Evolutionary conservation across 306 rosid species (phyloP).

Genomic region (Macrotyloma uniflorum): DNA sequence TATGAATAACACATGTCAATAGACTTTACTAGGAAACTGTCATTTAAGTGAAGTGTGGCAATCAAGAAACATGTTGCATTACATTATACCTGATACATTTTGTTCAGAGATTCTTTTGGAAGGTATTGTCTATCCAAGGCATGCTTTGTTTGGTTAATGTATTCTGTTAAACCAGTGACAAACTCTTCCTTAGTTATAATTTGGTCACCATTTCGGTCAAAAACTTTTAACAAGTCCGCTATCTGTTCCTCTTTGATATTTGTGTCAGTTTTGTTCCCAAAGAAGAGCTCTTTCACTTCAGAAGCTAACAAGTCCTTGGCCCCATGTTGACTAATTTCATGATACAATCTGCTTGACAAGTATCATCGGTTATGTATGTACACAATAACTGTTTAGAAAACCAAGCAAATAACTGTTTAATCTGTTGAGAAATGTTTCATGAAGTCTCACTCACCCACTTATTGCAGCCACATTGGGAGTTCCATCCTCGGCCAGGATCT

Average conservation of each 20-base stretch:
- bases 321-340: slow-evolving; percentile 54
- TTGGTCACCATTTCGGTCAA: slow-evolving; percentile 57
- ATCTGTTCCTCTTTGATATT: slow-evolving; percentile 45
- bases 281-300: slow-evolving; percentile 48
- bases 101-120: slow-evolving; percentile 47
- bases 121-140: slow-evolving; percentile 50
- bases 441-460: slow-evolving; percentile 46
- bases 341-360: slow-evolving; percentile 48
- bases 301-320: slow-evolving; percentile 42
- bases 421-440: background rate
- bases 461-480: slow-evolving; percentile 52
- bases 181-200: slow-evolving; percentile 60
- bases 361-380: background rate
- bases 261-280: slow-evolving; percentile 38
- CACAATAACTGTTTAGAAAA: background rate
- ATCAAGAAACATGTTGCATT: slow-evolving; percentile 11
- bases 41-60: background rate
- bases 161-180: slow-evolving; percentile 57
- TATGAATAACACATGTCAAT: background rate
- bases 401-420: background rate
- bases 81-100: slow-evolving; percentile 45
- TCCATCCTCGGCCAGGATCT: slow-evolving; percentile 54
- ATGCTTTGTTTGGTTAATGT: slow-evolving; percentile 51
- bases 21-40: background rate
- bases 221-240: slow-evolving; percentile 47